These are phyloP conservation scores for Acer negundo DNA, from an alignment of 345 rosid species.

Conservation along the genomic window DNA sequence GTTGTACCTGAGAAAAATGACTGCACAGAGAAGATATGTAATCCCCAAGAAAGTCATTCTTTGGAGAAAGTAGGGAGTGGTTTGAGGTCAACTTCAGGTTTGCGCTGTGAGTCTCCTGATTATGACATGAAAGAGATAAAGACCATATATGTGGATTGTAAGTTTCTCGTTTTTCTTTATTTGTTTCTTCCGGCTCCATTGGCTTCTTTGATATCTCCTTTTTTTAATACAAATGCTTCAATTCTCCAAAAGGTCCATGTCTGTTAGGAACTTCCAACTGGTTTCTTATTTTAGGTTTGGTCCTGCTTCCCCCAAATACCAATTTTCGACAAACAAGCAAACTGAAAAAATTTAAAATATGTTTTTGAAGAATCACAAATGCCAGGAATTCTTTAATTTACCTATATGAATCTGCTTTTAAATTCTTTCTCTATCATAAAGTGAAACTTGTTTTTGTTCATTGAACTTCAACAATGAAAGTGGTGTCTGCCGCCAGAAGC, in stretches of 20 bases:
- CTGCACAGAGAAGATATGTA: slow-evolving; percentile 43
- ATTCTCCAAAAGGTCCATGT: background rate
- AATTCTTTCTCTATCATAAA: background rate
- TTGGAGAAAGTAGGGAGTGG: slow-evolving; percentile 44
- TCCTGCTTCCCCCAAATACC: background rate
- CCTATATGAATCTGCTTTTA: background rate
- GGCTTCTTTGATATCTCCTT: background rate
- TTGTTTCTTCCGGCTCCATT: background rate
- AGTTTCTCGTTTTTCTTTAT: slow-evolving; percentile 34
- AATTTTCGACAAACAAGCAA: background rate
- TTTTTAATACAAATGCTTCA: background rate
- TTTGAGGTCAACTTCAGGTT: slow-evolving; percentile 37
- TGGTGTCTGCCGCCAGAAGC: background rate
- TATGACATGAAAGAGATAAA: slow-evolving; percentile 79
- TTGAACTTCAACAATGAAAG: slow-evolving; percentile 2
- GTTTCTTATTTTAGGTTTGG: background rate
- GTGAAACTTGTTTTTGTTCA: background rate
- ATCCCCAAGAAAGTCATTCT: slow-evolving; percentile 45
- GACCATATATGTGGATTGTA: slow-evolving; percentile 94
- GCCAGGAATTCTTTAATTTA: background rate
- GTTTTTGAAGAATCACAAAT: background rate
- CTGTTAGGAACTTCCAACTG: background rate
- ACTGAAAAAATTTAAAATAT: background rate
- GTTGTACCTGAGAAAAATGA: slow-evolving; percentile 45
- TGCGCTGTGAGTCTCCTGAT: slow-evolving; percentile 62